Conservation (phyloP, 2,329 filamentous ascomycete genomes). For the Pseudogymnoascus sp. region DNA sequence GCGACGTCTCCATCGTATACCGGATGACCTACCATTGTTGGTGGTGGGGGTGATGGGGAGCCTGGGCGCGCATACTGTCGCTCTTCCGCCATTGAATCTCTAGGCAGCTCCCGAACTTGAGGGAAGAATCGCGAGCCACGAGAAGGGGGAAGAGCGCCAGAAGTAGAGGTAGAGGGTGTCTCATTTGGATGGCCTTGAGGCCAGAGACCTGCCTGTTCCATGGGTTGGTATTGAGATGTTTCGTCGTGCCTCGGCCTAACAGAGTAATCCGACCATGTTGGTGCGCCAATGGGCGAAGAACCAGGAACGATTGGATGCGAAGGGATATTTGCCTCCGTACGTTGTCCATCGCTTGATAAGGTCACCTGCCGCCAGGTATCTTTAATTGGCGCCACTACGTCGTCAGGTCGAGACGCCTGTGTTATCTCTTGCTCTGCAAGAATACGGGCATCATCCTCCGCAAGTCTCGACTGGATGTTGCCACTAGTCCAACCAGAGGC, state of each 20-base stretch:
- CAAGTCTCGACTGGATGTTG: constrained; percentile 8
- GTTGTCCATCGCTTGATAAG: neutral
- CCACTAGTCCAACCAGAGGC: neutral
- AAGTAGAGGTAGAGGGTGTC: neutral
- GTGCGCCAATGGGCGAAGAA: neutral
- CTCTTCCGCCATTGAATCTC: constrained; percentile 39
- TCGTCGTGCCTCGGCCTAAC: constrained; percentile 1
- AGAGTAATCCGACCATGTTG: constrained; percentile 7
- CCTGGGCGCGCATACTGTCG: constrained; percentile 30
- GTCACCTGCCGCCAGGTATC: constrained; percentile 10
- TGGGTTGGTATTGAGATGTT: neutral
- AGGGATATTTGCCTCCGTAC: neutral
- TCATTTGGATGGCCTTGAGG: neutral
- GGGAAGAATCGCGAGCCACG: constrained; percentile 57
- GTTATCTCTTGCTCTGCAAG: constrained; percentile 4
- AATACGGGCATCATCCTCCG: constrained; percentile 11
- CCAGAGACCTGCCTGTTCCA: neutral
- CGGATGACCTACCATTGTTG: constrained; percentile 61
- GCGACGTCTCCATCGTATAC: constrained; percentile 59
- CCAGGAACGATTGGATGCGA: neutral
- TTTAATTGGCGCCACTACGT: constrained; percentile 3
- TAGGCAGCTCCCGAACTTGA: constrained; percentile 25
- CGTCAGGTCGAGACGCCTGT: constrained; percentile 2
- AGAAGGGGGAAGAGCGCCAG: constrained; percentile 34
- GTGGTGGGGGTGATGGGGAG: constrained; percentile 65